Evolutionary conservation across 345 rosid species (phyloP).

Genomic region (Capsella bursapastoris): DNA sequence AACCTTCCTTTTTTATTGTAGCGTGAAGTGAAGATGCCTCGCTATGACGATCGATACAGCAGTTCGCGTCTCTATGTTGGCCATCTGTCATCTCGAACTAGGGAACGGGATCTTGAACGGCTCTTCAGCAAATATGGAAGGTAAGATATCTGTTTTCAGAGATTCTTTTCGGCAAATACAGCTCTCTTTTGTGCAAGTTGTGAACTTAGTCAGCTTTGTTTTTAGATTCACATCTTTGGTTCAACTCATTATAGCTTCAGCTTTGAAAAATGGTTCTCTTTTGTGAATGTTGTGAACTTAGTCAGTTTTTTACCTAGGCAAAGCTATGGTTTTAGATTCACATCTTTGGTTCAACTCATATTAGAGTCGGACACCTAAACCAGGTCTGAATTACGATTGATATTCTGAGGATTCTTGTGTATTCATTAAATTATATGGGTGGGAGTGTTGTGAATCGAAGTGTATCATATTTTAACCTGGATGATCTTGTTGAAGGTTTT

Average conservation of each 20-base stretch:
- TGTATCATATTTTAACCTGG: conserved; percentile 63
- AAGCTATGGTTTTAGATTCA: not conserved
- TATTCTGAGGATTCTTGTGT: not conserved
- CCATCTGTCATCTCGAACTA: conserved; percentile 51
- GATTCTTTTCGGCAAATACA: not conserved
- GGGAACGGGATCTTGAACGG: conserved; percentile 55
- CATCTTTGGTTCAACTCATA: not conserved
- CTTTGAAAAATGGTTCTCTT: not conserved
- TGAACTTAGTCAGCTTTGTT: not conserved
- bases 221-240: not conserved
- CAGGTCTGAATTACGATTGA: conserved; percentile 13
- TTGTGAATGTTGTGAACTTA: not conserved
- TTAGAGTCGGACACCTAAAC: not conserved
- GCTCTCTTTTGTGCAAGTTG: not conserved
- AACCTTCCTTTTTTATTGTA: not conserved
- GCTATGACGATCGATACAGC: conserved; percentile 48
- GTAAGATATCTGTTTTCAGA: conserved; percentile 18
- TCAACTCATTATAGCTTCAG: not conserved
- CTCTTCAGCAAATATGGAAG: conserved; percentile 63
- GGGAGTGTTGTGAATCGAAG: conserved; percentile 34
- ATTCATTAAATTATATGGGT: conserved; percentile 26
- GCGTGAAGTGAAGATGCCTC: conserved; percentile 53
- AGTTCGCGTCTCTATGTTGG: conserved; percentile 59
- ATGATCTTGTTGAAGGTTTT: conserved; percentile 98
- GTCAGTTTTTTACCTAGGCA: not conserved